Percentiles rank a stretch among this genome's conserved stretches.
These are phyloP conservation scores for Diphasiastrum complanatum DNA, from an alignment of 83 land plant species.

Conservation along the genomic window DNA sequence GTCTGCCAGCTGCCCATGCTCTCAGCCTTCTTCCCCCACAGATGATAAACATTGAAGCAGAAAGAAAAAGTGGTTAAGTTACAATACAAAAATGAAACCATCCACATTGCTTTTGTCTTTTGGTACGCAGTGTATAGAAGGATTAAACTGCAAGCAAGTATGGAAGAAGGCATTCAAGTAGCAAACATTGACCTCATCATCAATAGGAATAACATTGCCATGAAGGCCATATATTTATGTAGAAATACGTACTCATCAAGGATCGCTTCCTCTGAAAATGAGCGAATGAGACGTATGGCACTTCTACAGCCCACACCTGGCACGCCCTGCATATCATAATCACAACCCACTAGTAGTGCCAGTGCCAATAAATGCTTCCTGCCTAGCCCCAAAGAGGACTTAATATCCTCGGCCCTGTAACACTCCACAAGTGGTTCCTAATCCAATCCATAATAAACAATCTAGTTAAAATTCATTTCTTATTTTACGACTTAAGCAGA, in stretches of 20 bases:
- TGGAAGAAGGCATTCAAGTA: too few species aligned
- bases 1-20: conserved; percentile 16
- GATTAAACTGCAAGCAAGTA: too few species aligned
- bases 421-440: conserved; percentile 75
- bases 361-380: conserved; percentile 71
- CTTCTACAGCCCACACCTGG: conserved; percentile 66
- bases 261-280: conserved; percentile 48
- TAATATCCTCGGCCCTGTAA: conserved; percentile 61
- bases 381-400: conserved; percentile 51
- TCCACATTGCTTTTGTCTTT: too few species aligned
- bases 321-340: conserved; percentile 58
- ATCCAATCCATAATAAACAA: not conserved
- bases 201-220: not conserved
- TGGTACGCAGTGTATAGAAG: too few species aligned
- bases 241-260: conserved; percentile 41
- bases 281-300: conserved; percentile 57
- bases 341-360: conserved; percentile 70
- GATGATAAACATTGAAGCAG: not conserved
- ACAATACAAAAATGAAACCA: too few species aligned
- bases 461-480: not conserved
- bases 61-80: not conserved
- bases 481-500: not conserved
- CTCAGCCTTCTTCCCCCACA: conserved; percentile 19
- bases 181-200: conserved; percentile 2
- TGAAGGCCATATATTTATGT: not conserved